These are phyloP conservation scores for Mycena latifolia DNA, from an alignment of 768 basidiomycete genomes.

Conservation along the genomic window DNA sequence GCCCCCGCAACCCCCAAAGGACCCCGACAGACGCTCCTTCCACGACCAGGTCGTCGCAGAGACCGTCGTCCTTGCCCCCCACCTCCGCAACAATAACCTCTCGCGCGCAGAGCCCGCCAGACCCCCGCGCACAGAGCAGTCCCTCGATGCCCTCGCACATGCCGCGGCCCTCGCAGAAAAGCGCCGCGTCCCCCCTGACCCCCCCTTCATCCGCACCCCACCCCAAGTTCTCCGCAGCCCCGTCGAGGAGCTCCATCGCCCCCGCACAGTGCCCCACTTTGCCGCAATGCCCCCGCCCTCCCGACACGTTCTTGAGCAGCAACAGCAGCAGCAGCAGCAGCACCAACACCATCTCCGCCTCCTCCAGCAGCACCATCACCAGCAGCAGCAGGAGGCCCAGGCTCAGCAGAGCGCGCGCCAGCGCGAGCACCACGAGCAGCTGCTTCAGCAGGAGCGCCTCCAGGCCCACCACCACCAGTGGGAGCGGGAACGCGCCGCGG, in stretches of 20 bases:
- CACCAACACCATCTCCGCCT: constrained; percentile 36
- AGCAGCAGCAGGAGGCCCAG: constrained; percentile 41
- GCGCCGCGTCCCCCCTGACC: constrained; percentile 32
- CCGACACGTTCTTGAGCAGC: constrained; percentile 20
- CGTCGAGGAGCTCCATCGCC: constrained; percentile 32
- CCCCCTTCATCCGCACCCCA: constrained; percentile 19
- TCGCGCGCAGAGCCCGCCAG: constrained; percentile 18
- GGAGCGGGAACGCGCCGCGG: constrained; percentile 16
- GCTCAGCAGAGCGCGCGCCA: constrained; percentile 35
- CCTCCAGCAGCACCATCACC: constrained; percentile 37
- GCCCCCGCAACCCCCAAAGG: constrained; percentile 11
- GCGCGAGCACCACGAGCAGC: constrained; percentile 39
- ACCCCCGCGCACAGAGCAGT: constrained; percentile 28
- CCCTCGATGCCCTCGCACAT: constrained; percentile 37
- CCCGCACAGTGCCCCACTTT: constrained; percentile 11
- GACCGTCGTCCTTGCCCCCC: constrained; percentile 47
- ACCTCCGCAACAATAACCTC: constrained; percentile 37
- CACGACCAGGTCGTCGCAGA: constrained; percentile 39
- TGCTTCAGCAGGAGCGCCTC: constrained; percentile 38
- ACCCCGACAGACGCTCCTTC: constrained; percentile 26
- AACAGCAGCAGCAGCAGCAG: constrained; percentile 38
- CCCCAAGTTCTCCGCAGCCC: constrained; percentile 15
- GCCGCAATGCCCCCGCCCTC: constrained; percentile 6
- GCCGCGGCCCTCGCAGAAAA: constrained; percentile 39
- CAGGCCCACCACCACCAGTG: constrained; percentile 30